phyloP scores from a whole-genome alignment of 2,329 filamentous ascomycete genomes.

The Trichoderma sp. region DNA sequence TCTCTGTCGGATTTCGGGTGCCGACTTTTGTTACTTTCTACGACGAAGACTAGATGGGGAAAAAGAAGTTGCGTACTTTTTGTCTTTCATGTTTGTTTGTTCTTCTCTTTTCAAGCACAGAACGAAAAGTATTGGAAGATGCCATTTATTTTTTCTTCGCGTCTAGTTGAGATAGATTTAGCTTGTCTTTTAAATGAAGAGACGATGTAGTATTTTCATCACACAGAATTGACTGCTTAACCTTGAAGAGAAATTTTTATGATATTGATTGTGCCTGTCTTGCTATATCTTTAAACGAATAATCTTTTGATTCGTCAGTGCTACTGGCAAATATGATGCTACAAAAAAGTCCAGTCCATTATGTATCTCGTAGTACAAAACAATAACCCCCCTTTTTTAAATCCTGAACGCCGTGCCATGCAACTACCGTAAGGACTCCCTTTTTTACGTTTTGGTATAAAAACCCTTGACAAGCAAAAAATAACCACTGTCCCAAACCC shows the following conservation, averaged over 20 bases:
- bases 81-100: conserved; percentile 9
- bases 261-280: background rate
- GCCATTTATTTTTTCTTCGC: background rate
- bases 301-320: background rate
- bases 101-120: background rate
- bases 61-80: conserved; percentile 20
- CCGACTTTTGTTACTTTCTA: conserved; percentile 3
- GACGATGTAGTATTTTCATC: background rate
- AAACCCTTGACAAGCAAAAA: background rate
- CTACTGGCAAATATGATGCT: background rate
- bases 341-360: background rate
- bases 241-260: background rate
- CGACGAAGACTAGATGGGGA: conserved; percentile 17
- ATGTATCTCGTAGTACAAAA: background rate
- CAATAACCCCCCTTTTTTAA: background rate
- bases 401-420: conserved; percentile 40
- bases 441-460: background rate
- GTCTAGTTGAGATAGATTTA: conserved; percentile 1
- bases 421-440: conserved; percentile 24
- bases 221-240: background rate
- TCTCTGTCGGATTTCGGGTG: conserved; percentile 1
- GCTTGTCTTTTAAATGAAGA: background rate
- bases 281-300: background rate
- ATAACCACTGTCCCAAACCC: background rate
- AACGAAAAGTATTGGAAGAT: background rate